Conservation (phyloP, 495 filamentous ascomycete species). For the Penicillium maclennaniae region DNA sequence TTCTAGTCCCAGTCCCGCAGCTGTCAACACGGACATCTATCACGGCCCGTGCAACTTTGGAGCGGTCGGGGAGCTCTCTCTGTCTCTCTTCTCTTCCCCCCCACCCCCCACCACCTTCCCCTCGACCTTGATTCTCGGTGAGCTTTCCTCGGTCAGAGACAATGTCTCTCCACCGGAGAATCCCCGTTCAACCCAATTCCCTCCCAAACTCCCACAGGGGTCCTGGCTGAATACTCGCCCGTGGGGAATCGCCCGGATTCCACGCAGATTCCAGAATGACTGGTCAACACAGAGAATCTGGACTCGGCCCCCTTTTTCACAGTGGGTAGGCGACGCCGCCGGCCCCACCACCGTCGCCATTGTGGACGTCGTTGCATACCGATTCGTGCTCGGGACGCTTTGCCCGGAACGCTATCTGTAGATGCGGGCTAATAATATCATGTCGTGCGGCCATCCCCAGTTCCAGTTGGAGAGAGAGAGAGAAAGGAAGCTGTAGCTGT, state of each 20-base stretch:
- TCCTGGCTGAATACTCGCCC: conserved; percentile 14
- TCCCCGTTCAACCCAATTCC: no score
- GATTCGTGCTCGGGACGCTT: not conserved
- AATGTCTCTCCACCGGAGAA: not conserved
- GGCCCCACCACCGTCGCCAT: conserved; percentile 3
- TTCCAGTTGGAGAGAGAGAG: not conserved
- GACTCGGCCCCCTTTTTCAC: conserved; percentile 3
- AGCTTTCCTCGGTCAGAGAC: not conserved
- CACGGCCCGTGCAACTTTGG: not conserved
- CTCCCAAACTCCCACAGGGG: no score
- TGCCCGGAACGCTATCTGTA: not conserved
- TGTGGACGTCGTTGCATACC: not conserved
- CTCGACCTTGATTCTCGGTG: not conserved
- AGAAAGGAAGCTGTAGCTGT: not conserved
- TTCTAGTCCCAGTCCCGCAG: not conserved
- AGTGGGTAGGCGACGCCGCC: not conserved
- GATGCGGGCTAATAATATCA: not conserved
- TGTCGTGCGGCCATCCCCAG: not conserved
- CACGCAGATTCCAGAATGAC: conserved; percentile 14
- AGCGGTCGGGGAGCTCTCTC: not conserved
- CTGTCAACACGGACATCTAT: not conserved
- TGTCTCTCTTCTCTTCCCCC: no score
- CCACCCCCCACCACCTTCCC: no score
- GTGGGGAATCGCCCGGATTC: conserved; percentile 3
- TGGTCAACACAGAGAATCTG: not conserved